Conservation (phyloP, 495 filamentous ascomycete genomes). For the Melanomma pulvis-pyrius region DNA sequence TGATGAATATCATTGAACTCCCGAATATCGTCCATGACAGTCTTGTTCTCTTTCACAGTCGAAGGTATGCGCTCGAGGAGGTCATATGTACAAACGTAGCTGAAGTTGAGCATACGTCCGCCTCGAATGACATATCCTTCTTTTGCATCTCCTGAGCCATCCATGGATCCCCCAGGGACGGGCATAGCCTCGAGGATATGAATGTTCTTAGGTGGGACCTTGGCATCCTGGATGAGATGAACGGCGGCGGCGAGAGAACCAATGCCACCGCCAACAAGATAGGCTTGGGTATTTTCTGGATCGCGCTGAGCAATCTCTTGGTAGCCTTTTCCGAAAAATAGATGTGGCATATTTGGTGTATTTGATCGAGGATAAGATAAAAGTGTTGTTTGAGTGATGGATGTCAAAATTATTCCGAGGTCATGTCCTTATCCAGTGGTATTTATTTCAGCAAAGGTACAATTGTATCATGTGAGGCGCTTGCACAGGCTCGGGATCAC, state of each 20-base stretch:
- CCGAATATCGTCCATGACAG: slow-evolving; percentile 40
- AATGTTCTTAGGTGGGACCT: slow-evolving; percentile 47
- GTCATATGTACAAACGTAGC: slow-evolving; percentile 46
- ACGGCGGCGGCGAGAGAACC: slow-evolving; percentile 50
- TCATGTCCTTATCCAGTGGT: background rate
- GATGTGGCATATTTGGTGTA: slow-evolving; percentile 10
- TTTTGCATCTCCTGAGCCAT: slow-evolving; percentile 44
- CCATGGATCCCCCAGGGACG: slow-evolving; percentile 44
- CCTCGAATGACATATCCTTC: slow-evolving; percentile 49
- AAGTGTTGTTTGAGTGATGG: background rate
- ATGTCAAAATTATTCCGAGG: background rate
- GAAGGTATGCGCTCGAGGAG: slow-evolving; percentile 48
- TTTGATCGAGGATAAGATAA: background rate
- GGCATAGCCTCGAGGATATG: slow-evolving; percentile 49
- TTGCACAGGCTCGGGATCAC: too few relatives aligned
- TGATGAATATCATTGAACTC: slow-evolving; percentile 34
- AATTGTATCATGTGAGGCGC: too few relatives aligned
- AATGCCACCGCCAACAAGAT: slow-evolving; percentile 51
- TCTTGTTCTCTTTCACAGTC: slow-evolving; percentile 34
- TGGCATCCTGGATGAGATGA: slow-evolving; percentile 51
- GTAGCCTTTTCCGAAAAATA: slow-evolving; percentile 11
- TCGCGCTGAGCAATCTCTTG: slow-evolving; percentile 35
- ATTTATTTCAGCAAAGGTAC: background rate
- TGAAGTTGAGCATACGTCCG: slow-evolving; percentile 47
- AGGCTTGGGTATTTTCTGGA: slow-evolving; percentile 44